phyloP scores from a whole-genome alignment of 2,329 filamentous ascomycete species.

The Ophiostoma pallidulum region DNA sequence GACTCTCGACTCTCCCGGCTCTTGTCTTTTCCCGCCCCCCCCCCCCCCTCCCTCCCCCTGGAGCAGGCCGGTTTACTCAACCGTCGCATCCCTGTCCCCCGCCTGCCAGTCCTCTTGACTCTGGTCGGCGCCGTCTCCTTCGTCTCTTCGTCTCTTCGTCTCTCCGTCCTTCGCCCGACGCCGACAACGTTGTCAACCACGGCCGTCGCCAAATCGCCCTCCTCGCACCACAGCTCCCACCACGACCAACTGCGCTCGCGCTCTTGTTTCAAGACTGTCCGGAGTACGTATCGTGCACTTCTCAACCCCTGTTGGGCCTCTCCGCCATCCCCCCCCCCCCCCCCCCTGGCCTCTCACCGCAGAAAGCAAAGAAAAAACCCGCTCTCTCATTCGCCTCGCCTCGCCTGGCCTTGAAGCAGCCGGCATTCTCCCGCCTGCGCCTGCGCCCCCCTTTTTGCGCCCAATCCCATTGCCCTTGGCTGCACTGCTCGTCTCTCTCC shows the following conservation, averaged over 20 bases:
- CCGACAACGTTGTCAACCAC: background rate
- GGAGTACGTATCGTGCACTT: constrained; percentile 4
- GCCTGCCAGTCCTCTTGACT: background rate
- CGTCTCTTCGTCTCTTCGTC: background rate
- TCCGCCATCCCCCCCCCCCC: background rate
- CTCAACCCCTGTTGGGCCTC: constrained; percentile 1
- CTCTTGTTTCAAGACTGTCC: background rate
- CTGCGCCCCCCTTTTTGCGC: background rate
- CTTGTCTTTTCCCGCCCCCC: background rate
- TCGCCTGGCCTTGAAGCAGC: background rate
- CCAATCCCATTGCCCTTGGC: constrained; percentile 1
- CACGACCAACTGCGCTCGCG: too few species aligned
- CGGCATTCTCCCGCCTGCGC: background rate
- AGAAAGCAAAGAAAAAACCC: constrained; percentile 4
- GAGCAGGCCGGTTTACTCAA: background rate
- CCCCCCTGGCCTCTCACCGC: constrained; percentile 8
- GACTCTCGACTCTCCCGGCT: background rate
- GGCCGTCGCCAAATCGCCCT: too few species aligned
- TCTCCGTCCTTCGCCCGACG: background rate
- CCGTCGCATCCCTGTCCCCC: background rate
- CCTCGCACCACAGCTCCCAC: background rate
- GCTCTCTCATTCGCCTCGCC: constrained; percentile 1
- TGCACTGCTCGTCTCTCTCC: background rate
- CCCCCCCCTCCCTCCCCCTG: background rate
- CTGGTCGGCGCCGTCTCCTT: background rate